phyloP scores from a whole-genome alignment of 345 rosid species.

The Acer yangbiense region DNA sequence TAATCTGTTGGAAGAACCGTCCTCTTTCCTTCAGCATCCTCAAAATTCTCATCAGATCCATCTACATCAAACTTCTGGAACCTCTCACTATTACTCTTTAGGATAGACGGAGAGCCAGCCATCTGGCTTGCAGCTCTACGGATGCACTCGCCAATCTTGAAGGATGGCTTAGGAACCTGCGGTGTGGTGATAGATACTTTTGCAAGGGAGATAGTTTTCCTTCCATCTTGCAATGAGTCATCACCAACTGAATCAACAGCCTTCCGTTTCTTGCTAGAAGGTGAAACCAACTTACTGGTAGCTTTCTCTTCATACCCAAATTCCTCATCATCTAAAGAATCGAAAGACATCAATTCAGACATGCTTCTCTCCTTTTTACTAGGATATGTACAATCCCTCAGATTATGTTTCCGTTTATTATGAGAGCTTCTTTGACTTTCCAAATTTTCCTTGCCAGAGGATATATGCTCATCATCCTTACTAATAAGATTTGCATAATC shows the following conservation, averaged over 20 bases:
- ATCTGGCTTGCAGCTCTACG: conserved; percentile 92
- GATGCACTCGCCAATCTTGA: conserved; percentile 91
- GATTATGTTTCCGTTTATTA: conserved; percentile 66
- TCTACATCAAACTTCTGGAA: conserved; percentile 42
- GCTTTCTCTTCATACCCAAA: conserved; percentile 43
- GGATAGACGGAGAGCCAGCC: conserved; percentile 69
- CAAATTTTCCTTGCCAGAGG: conserved; percentile 24
- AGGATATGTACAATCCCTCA: conserved; percentile 49
- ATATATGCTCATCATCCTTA: conserved; percentile 28
- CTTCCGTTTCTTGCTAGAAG: conserved; percentile 60
- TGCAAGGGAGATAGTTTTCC: conserved; percentile 64
- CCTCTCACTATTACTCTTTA: conserved; percentile 50
- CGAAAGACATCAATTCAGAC: conserved; percentile 50
- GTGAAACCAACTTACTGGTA: conserved; percentile 32
- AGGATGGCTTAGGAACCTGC: conserved; percentile 60
- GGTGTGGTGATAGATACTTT: conserved; percentile 47
- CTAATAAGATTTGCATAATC: conserved; percentile 21
- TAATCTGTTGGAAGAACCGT: conserved; percentile 35
- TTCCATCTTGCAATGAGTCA: conserved; percentile 50
- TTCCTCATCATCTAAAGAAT: conserved; percentile 50
- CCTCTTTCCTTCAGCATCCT: conserved; percentile 42
- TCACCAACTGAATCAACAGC: conserved; percentile 49
- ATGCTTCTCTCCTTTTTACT: conserved; percentile 56
- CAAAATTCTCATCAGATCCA: conserved; percentile 44
- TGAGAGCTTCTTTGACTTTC: conserved; percentile 36